Evolutionary conservation across 1,284 basidiomycete species (phyloP), one percentile per base, ranked within the genome.

Genomic region (Caloboletus firmus): DNA sequence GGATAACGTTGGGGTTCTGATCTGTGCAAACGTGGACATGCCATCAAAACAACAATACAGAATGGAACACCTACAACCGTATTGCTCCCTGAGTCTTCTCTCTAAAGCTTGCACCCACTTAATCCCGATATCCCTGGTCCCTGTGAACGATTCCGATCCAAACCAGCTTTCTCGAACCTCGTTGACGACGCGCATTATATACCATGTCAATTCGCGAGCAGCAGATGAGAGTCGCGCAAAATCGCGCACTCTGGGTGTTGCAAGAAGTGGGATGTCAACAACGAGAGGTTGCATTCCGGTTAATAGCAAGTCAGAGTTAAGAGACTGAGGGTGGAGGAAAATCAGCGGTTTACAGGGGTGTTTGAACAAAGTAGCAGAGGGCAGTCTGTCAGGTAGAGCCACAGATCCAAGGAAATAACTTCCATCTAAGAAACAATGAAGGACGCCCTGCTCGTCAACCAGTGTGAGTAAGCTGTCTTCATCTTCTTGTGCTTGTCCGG

Each of bases 371-470:
- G 79, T 73, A 37, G 71, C 64, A 26, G 72, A 68, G 70, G 67
- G 48, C 59, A 59, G 37, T 74, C 77, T 36, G 81, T 58, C 37
- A 61, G 65, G 57, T 22, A 67, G 55, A 56, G 51, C 44, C 40
- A 88, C 69, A 34, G 79, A 74, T 35, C 93, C 93, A 32, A 95
- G 76, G 43, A 87, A 81, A 71, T 89, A 93, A 55, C 82, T 82
- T 24, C 93, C 93, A 63, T 95, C 91, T 45, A 94, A 74, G 68
- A 84, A 91, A 60, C 74, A 79, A 64, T 85, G 79, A 45, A 89
- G 66, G 55, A 68, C 67, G 7, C 89, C 87, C 22, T 68, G 57
- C 50, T 77, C 73, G 63, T 90, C 87, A 18, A 82, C 69, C 39
- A 83, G 76, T 30, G 78, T 75, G 20, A 91, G 74, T 49, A 91